These are phyloP conservation scores for Calendula officinalis DNA, from an alignment of 129 eudicot genomes.

Conservation along the genomic window DNA sequence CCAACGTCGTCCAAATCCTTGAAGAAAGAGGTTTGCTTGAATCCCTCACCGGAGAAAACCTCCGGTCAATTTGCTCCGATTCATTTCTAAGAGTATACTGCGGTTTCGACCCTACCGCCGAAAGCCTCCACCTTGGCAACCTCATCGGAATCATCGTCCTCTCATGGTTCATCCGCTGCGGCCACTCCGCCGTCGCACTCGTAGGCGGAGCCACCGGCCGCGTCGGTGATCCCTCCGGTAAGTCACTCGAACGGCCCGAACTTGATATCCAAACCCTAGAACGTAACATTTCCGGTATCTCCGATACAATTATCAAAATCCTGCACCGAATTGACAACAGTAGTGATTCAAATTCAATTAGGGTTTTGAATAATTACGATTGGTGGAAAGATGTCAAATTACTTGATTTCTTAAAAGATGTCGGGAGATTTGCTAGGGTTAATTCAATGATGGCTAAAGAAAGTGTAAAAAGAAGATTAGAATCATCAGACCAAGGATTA, in stretches of 20 bases:
- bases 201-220: slow-evolving; percentile 95
- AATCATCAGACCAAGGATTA: slow-evolving; percentile 72
- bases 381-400: slow-evolving; percentile 93
- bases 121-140: slow-evolving; percentile 82
- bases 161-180: slow-evolving; percentile 84
- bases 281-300: slow-evolving; percentile 47
- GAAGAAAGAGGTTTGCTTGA: slow-evolving; percentile 82
- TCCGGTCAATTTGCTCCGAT: slow-evolving; percentile 42
- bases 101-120: slow-evolving; percentile 97
- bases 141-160: slow-evolving; percentile 79
- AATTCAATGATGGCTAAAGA: slow-evolving; percentile 88
- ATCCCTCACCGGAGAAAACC: slow-evolving; percentile 62
- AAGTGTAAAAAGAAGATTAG: slow-evolving; percentile 70
- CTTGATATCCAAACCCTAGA: slow-evolving; percentile 51
- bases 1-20: slow-evolving; percentile 54
- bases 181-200: slow-evolving; percentile 74
- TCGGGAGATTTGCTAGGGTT: slow-evolving; percentile 74
- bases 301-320: slow-evolving; percentile 36
- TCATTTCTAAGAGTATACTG: slow-evolving; percentile 55
- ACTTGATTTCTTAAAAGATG: slow-evolving; percentile 68
- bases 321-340: slow-evolving; percentile 16
- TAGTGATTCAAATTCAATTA: not conserved
- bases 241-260: slow-evolving; percentile 71
- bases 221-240: slow-evolving; percentile 93
- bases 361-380: slow-evolving; percentile 68